Base-by-base conservation (phyloP, 1,284 basidiomycete species). In the Malassezia japonica region DNA sequence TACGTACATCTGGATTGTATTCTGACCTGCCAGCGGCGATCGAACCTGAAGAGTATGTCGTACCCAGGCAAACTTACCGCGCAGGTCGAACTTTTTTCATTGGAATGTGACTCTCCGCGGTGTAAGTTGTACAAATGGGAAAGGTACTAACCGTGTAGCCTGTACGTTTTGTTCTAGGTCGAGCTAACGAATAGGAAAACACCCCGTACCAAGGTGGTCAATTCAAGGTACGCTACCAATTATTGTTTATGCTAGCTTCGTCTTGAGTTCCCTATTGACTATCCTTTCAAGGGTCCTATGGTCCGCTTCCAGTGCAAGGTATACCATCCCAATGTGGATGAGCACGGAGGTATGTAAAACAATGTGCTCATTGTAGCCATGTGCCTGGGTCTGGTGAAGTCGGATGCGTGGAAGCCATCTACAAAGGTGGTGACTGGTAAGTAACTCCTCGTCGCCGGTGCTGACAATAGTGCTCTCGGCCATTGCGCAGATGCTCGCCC, bases 291-390 rank as follows among this genome's bases (percentile, higher is more conserved):
- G 59, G 62, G 67, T 21, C 70, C 70, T 29, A 67, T 62, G n/a
- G 57, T 71, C 33, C 58, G 56, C 16, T 70, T 72, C 56, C 47
- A 49, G 53, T 66, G 62, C 23, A 59, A 59, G 15, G 60, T 73
- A 47, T 72, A 72, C 58, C 72, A 73, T 47, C 72, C 72, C 15
- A 73, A 73, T 55, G 67, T 73, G 29, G 70, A 70, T 31, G 64
- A 69, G 28, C 53, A 63, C 13, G 72, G 72, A 50, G 67, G 65
- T 67, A 46, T 51, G 63, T 59, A 23, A n/a, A n/a, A n/a, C n/a
- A n/a, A 0, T 15, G 10, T 20, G 36, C 21, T 48, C 6, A 48
- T 29, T 16, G 12, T 15, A 48, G 52, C 53, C 6, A 50, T 55
- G 48, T 73, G 72, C 41, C 58, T 72, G 18, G 68, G 68, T 8